These are phyloP conservation scores for Epichloe typhina DNA, from an alignment of 2,329 filamentous ascomycete genomes.

Conservation along the genomic window DNA sequence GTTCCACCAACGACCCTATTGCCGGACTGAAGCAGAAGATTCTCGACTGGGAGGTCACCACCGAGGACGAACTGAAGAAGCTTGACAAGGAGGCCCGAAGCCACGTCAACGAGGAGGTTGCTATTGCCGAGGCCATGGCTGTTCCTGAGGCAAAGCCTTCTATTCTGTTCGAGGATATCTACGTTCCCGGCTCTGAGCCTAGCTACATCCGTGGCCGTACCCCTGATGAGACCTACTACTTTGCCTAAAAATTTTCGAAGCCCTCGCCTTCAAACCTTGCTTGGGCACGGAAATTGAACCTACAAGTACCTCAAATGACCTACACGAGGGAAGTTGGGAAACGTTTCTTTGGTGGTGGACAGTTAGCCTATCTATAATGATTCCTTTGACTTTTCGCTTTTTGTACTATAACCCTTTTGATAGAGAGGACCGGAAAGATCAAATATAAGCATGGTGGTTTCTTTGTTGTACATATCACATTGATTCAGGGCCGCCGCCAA, in stretches of 20 bases:
- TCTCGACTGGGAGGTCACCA: constrained; percentile 82
- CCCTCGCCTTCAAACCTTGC: not conserved
- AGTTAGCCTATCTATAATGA: constrained; percentile 15
- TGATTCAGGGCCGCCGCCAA: not conserved
- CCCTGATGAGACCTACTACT: constrained; percentile 91
- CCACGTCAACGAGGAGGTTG: constrained; percentile 81
- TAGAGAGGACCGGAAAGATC: constrained; percentile 10
- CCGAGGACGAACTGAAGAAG: constrained; percentile 89
- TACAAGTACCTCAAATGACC: not conserved
- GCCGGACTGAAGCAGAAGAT: constrained; percentile 97
- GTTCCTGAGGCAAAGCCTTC: constrained; percentile 63
- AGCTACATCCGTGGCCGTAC: constrained; percentile 77
- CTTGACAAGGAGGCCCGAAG: constrained; percentile 88
- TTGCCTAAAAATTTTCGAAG: constrained; percentile 32
- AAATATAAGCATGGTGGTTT: constrained; percentile 11
- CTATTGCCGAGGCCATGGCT: constrained; percentile 77
- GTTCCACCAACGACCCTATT: constrained; percentile 95
- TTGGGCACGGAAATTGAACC: not conserved
- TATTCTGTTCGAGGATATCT: constrained; percentile 94
- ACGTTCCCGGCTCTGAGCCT: constrained; percentile 78
- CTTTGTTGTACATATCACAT: not conserved
- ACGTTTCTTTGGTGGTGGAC: no score
- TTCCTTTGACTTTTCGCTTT: constrained; percentile 15
- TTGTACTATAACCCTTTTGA: constrained; percentile 13
- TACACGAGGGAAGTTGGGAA: no score